A percentile compares a stretch with the other conserved stretches of the same genome.
phyloP scores from a whole-genome alignment of 75 land plant species.

The Gnetum montanum region DNA sequence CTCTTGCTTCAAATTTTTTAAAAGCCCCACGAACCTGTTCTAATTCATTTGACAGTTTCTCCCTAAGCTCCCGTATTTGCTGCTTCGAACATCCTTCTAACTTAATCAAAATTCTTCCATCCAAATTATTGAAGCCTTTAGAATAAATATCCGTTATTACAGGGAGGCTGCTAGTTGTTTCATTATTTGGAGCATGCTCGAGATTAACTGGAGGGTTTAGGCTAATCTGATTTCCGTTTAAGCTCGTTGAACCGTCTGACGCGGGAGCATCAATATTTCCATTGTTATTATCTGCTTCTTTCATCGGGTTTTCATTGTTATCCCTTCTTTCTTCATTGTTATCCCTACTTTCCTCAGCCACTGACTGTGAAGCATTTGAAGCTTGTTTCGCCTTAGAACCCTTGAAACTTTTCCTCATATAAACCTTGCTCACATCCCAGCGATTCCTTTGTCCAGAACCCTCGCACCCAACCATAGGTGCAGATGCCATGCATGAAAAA shows the following conservation, averaged over 20 bases:
- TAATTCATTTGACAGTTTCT: slow-evolving; percentile 27
- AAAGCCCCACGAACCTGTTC: slow-evolving; percentile 24
- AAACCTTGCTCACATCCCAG: slow-evolving; percentile 35
- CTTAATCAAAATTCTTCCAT: slow-evolving; percentile 10
- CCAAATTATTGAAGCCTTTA: neutral
- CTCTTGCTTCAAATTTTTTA: slow-evolving; percentile 16
- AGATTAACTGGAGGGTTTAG: too few species aligned
- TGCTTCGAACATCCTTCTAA: slow-evolving; percentile 10
- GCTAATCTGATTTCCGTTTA: neutral
- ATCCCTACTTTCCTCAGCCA: neutral
- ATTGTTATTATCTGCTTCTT: neutral
- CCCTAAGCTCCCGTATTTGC: slow-evolving; percentile 27
- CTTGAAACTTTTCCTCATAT: slow-evolving; percentile 24
- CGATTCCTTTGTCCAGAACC: slow-evolving; percentile 23
- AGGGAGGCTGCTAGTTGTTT: neutral
- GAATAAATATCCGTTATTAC: too few species aligned
- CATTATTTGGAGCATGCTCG: neutral
- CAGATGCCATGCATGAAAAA: slow-evolving; percentile 35
- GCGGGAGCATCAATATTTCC: neutral
- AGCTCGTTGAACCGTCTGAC: slow-evolving; percentile 27
- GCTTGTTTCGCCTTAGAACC: neutral
- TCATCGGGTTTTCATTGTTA: neutral
- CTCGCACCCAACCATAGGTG: slow-evolving; percentile 18
- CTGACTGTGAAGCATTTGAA: neutral
- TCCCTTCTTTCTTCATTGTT: neutral